Base-by-base conservation (phyloP, 495 filamentous ascomycete genomes). In the Stereocaulon alpinum region DNA sequence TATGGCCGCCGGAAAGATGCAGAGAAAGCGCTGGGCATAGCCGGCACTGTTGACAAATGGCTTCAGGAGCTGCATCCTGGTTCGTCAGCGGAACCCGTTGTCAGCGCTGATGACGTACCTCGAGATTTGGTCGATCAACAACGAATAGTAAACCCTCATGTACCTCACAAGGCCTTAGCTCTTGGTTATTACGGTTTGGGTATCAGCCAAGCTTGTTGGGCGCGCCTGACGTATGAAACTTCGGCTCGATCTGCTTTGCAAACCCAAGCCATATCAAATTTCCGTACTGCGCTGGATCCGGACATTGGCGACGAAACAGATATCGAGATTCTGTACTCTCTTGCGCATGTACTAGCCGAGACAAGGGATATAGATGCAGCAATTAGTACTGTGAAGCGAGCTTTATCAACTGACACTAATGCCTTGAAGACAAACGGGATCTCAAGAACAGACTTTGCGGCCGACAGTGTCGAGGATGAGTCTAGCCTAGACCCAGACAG, bases 181-280 rank as follows among this genome's bases (percentile, higher is more conserved):
- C 68, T 79, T 43, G 80, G 88, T 10, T 91, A 91, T 76, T 78
- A 87, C 60, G 88, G 86, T 12, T 81, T 96, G 62, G 93, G 92
- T 27, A 78, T 91, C 61, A 84, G 86, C 32, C 83, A 90, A 61
- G 88, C 91, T 0, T 83, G 87, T 58, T 96, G 91, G 89, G 88
- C 91, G 45, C 79, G 83, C 17, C 78, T 84, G 69, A 96, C 90
- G 6, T 83, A 81, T 48, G 78, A 92, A 50, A 83, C 85, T 14
- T 78, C 86, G 60, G 68, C 78, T 6, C 79, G 93, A 34, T 72
- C 83, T 37, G 79, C 83, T 27, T 78, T 88, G 22, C 88, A 92
- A 62, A 73, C 78, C 20, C 80, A 86, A 62, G 93, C 91, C 2
- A 80, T 91, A 45, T 73, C 80, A 42, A 86, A 82, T 61, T 79